Evolutionary conservation across 768 basidiomycete species (phyloP).

Genomic region (Lanmaoa pseudosensibilis): DNA sequence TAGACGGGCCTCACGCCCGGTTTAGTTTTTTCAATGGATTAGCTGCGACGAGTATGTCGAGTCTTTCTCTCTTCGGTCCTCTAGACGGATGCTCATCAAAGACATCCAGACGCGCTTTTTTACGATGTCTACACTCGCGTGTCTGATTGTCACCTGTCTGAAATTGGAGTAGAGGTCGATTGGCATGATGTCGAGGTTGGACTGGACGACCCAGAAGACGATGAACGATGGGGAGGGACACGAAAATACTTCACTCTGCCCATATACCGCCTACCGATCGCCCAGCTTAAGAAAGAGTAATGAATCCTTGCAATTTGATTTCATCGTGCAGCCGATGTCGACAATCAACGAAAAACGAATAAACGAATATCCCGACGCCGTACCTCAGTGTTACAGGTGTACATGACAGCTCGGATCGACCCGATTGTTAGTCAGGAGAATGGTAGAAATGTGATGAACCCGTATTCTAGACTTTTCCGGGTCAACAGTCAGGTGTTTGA

Average conservation of each 20-base stretch:
- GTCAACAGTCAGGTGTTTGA: neutral
- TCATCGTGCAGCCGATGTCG: neutral
- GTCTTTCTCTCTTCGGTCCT: neutral
- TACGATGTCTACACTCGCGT: slow-evolving; percentile 90
- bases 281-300: slow-evolving; percentile 27
- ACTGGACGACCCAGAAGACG: slow-evolving; percentile 38
- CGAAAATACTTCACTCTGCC: slow-evolving; percentile 77
- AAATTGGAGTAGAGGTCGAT: slow-evolving; percentile 71
- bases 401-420: too few relatives aligned
- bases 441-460: neutral
- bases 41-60: slow-evolving; percentile 81
- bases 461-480: neutral
- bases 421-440: too few relatives aligned
- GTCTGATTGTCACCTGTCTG: slow-evolving; percentile 81
- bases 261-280: slow-evolving; percentile 69
- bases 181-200: slow-evolving; percentile 85
- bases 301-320: neutral
- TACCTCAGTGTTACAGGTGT: too few relatives aligned
- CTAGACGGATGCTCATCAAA: neutral
- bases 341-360: neutral
- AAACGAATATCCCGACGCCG: too few relatives aligned
- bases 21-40: slow-evolving; percentile 98
- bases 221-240: slow-evolving; percentile 73
- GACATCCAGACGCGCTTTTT: slow-evolving; percentile 70
- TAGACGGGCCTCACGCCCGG: slow-evolving; percentile 69